These are phyloP conservation scores for Crithidia acanthocephali DNA, from an alignment of 208 protist species.

Conservation along the genomic window DNA sequence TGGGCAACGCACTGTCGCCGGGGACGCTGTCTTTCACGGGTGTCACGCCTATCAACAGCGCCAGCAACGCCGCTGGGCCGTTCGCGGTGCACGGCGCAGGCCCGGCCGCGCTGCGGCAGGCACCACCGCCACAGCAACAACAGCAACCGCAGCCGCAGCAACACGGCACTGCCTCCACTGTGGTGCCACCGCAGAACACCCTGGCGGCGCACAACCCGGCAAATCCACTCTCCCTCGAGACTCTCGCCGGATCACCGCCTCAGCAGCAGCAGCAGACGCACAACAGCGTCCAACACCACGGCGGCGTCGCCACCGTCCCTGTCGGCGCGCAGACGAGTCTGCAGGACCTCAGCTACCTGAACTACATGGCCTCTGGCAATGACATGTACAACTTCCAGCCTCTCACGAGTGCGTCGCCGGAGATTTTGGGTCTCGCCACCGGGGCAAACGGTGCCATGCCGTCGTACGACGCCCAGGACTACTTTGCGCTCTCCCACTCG, in stretches of 20 bases:
- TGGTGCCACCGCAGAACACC: neutral
- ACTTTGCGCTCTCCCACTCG: constrained; percentile 3
- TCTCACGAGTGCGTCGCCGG: neutral
- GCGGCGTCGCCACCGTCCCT: neutral
- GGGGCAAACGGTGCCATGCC: neutral
- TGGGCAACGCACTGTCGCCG: neutral
- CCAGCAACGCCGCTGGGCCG: neutral
- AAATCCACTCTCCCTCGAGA: neutral
- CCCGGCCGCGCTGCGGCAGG: neutral
- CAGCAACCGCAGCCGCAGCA: neutral
- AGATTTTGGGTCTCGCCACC: neutral
- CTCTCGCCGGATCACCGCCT: neutral
- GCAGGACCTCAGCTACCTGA: constrained; percentile 9
- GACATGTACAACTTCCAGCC: constrained; percentile 13
- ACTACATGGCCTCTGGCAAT: constrained; percentile 7
- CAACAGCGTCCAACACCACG: neutral
- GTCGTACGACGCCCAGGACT: constrained; percentile 12
- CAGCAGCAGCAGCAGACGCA: neutral
- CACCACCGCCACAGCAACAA: neutral
- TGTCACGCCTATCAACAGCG: constrained; percentile 10
- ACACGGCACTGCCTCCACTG: neutral
- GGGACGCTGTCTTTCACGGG: neutral
- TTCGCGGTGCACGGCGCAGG: neutral
- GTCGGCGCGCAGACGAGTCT: constrained; percentile 9
- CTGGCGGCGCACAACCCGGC: neutral